A percentile compares a stretch with the other conserved stretches of the same genome.
Conservation (phyloP, 768 basidiomycete species). For the Pulveroboletus sp. region DNA sequence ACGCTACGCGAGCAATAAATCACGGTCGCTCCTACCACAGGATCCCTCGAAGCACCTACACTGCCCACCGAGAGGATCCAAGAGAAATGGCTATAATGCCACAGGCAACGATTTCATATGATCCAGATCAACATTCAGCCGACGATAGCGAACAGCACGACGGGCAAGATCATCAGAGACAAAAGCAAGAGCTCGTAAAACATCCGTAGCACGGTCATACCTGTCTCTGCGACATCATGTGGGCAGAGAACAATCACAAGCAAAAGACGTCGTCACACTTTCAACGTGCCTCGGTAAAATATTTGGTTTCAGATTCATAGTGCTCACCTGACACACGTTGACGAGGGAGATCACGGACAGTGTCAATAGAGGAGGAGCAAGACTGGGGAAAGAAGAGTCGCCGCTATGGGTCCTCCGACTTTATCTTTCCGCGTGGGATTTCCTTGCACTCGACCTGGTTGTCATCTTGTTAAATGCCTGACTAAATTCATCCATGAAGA, state of each 20-base stretch:
- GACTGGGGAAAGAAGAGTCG: neutral
- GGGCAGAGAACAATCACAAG: constrained; percentile 26
- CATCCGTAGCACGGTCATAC: constrained; percentile 7
- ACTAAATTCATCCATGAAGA: no score
- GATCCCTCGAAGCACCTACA: constrained; percentile 19
- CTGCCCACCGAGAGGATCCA: constrained; percentile 39
- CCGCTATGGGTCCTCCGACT: neutral
- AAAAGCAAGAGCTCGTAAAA: constrained; percentile 28
- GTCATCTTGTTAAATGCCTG: neutral
- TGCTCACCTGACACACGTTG: constrained; percentile 20
- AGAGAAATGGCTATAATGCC: constrained; percentile 23
- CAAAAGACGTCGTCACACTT: constrained; percentile 20
- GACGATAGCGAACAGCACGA: constrained; percentile 14
- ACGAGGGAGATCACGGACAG: constrained; percentile 18
- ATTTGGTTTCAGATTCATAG: neutral
- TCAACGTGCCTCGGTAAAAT: constrained; percentile 1
- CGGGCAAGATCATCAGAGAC: constrained; percentile 3
- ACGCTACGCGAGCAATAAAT: neutral
- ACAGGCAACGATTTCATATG: neutral
- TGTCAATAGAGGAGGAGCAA: neutral
- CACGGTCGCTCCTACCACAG: neutral
- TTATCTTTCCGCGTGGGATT: constrained; percentile 9
- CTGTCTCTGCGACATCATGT: constrained; percentile 22
- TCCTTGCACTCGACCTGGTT: neutral
- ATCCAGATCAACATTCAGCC: neutral